A percentile compares a stretch with the other conserved stretches of the same genome.
These are phyloP conservation scores for Metrosideros polymorpha DNA, from an alignment of 441 rosid genomes.

Conservation along the genomic window DNA sequence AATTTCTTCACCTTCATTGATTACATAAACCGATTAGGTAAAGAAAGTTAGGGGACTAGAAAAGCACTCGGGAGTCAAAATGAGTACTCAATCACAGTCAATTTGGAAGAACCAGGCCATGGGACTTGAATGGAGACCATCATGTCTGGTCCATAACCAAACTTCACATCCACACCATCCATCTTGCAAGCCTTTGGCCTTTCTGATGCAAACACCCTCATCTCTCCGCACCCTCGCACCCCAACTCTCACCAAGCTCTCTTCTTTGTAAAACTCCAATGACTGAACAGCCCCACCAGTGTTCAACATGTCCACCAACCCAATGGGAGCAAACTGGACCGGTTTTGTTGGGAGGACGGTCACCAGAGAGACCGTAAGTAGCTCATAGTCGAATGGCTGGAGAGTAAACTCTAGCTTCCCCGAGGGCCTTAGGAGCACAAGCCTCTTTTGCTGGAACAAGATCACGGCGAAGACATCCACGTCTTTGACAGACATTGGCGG, in stretches of 20 bases:
- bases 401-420: not conserved
- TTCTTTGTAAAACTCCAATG: conserved; percentile 17
- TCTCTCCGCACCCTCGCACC: conserved; percentile 57
- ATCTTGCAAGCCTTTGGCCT: conserved; percentile 49
- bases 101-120: conserved; percentile 42
- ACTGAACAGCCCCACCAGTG: conserved; percentile 62
- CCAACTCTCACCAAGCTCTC: conserved; percentile 21
- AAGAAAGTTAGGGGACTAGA: not conserved
- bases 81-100: conserved; percentile 31
- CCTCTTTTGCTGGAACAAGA: not conserved
- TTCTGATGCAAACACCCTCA: conserved; percentile 51
- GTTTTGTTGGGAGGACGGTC: conserved; percentile 13
- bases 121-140: conserved; percentile 52
- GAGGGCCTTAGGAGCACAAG: not conserved
- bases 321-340: conserved; percentile 52
- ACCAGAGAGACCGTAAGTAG: conserved; percentile 48
- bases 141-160: conserved; percentile 26
- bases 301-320: conserved; percentile 79
- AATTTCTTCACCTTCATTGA: not conserved
- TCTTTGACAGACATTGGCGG: not conserved
- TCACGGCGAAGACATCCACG: not conserved
- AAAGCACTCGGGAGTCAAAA: conserved; percentile 14
- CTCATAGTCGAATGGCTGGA: not conserved
- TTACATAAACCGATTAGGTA: not conserved
- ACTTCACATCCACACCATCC: conserved; percentile 41